Percentiles rank a stretch among this genome's conserved stretches.
These are phyloP conservation scores for Tulasnella sp. DNA, from an alignment of 768 basidiomycete species.

Conservation along the genomic window DNA sequence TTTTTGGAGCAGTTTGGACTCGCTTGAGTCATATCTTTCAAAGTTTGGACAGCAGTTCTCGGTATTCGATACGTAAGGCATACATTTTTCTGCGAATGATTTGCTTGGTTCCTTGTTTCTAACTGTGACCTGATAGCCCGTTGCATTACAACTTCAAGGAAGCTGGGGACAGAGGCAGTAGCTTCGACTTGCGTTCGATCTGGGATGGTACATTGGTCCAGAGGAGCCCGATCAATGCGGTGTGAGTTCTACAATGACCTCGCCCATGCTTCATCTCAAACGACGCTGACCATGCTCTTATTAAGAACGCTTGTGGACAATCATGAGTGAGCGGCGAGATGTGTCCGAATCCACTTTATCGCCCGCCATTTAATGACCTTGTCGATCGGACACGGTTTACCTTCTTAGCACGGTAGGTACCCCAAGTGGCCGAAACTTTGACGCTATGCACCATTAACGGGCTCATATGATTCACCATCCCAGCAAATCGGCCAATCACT, in stretches of 20 bases:
- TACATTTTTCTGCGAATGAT: too few relatives aligned
- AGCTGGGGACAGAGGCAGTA: constrained; percentile 28
- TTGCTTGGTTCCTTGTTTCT: too few relatives aligned
- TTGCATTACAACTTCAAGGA: constrained; percentile 33
- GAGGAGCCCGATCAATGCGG: constrained; percentile 31
- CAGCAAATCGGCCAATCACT: constrained; percentile 20
- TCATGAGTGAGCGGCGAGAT: constrained; percentile 18
- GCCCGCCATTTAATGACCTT: neutral
- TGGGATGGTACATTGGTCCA: constrained; percentile 33
- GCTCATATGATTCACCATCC: neutral
- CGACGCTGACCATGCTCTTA: neutral
- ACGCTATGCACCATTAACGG: too few relatives aligned
- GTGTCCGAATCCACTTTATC: neutral
- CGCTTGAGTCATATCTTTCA: neutral
- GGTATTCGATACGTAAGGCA: constrained; percentile 28
- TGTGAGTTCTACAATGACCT: constrained; percentile 16
- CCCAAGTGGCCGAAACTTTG: too few relatives aligned
- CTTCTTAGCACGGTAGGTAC: constrained; percentile 7
- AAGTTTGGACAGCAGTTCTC: constrained; percentile 27
- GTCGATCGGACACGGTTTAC: too few relatives aligned
- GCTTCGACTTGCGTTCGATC: constrained; percentile 30
- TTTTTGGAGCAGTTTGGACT: neutral
- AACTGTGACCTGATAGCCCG: too few relatives aligned
- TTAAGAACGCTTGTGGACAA: constrained; percentile 21
- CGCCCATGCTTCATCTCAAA: neutral